Percentiles rank a stretch among this genome's conserved stretches.
Evolutionary conservation across 164 flowering plant species (phyloP).

Genomic region (Magnolia officinalis): DNA sequence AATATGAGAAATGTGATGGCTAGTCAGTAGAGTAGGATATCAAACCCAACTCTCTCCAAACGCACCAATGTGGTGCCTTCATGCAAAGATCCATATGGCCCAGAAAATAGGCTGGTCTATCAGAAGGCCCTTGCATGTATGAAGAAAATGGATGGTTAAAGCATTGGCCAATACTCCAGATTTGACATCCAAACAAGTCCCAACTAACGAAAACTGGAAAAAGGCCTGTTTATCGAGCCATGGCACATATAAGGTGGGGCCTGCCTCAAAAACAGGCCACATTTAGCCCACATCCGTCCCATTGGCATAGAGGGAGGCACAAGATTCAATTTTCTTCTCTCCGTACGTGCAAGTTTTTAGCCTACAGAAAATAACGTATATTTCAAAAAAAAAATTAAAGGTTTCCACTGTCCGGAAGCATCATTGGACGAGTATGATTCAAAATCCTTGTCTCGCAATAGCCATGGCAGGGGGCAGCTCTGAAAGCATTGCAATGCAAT

Average conservation of each 20-base stretch:
- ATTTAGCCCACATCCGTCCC: neutral
- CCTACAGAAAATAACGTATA: neutral
- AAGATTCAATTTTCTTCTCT: neutral
- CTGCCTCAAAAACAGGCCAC: too few relatives aligned
- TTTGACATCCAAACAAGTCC: neutral
- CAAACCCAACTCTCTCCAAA: neutral
- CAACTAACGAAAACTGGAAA: neutral
- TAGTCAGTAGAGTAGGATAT: too few relatives aligned
- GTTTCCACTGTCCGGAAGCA: neutral
- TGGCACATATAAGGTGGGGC: neutral
- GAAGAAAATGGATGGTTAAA: neutral
- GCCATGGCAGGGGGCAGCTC: neutral
- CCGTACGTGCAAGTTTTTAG: neutral
- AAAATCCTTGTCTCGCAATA: neutral
- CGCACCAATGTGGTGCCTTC: neutral
- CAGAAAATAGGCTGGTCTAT: neutral
- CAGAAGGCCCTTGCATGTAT: neutral
- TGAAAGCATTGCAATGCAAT: neutral
- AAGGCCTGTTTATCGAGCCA: neutral
- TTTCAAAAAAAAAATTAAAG: too few relatives aligned
- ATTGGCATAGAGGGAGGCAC: neutral
- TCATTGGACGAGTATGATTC: neutral
- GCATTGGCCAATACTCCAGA: too few relatives aligned
- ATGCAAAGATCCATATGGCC: neutral
- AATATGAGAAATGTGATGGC: neutral